Evolutionary conservation across 2,329 filamentous ascomycete genomes (phyloP), one percentile per base, ranked within the genome.

Genomic region (Apiospora aurea): DNA sequence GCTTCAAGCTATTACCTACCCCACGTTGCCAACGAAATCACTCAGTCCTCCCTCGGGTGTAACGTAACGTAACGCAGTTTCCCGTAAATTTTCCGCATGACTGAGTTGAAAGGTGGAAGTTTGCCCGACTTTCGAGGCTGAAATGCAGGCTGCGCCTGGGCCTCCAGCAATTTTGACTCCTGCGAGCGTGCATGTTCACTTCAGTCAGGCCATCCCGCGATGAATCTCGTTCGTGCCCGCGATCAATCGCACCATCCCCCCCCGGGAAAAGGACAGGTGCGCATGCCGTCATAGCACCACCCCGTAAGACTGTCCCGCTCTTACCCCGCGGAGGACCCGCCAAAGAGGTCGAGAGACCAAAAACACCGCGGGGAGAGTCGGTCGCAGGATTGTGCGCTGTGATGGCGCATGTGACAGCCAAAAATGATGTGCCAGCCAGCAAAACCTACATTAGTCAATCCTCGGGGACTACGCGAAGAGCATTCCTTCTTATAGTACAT

Each of bases 51-150:
- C 13, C 43, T 67, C 43, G 64, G 64, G 53, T 61, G 53, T 61
- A 61, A 61, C 53, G 53, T 61, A 61, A 61, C 53, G 53, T 61
- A 5, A 34, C 41, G 66, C 41, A 46, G 7, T 67, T 67, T 46
- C 66, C 66, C 66, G 66, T 29, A 29, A 67, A 41, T 67, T 44
- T 67, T 46, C 41, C 66, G 66, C n/a, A n/a, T 41, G 41, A 44
- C 41, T 18, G 18, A 11, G 57, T 13, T 14, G 57, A 5, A 64
- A 41, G 24, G 10, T 47, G 47, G 18, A n/a, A 61, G 8, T 13
- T 29, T 18, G 53, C 8, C 53, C 10, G 18, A 14, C 57, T n/a
- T 4, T 8, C 29, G 10, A 18, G 38, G 57, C 57, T 64, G 57
- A 34, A 38, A 38, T 41, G 29, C 57, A 38, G 34, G 8, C 57